These are phyloP conservation scores for Typha latifolia DNA, from an alignment of 176 grass and related monocot species.

Conservation along the genomic window DNA sequence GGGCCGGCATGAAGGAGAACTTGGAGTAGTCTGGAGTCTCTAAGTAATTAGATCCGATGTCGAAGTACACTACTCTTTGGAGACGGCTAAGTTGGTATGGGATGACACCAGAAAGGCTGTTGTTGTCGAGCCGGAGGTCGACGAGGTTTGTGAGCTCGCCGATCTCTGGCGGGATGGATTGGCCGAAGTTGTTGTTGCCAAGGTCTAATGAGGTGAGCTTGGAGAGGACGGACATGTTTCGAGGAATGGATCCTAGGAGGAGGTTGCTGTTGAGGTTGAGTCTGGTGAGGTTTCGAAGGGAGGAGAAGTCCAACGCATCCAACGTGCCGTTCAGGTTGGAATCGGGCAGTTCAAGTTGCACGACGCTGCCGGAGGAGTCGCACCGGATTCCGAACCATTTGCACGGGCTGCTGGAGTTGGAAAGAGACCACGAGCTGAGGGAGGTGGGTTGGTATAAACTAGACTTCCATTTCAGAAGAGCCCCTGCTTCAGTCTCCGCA, in stretches of 20 bases:
- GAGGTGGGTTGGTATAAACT: constrained; percentile 25
- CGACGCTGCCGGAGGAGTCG: constrained; percentile 30
- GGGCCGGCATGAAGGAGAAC: constrained; percentile 21
- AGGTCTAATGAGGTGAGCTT: constrained; percentile 26
- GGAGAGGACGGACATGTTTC: constrained; percentile 22
- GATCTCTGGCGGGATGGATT: constrained; percentile 27
- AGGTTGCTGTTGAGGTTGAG: constrained; percentile 66
- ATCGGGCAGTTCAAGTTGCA: constrained; percentile 29
- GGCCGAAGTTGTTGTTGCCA: constrained; percentile 13
- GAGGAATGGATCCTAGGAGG: constrained; percentile 39
- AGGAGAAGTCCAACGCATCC: constrained; percentile 37
- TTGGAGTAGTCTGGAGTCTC: constrained; percentile 25
- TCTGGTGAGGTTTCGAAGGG: constrained; percentile 24
- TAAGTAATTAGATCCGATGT: constrained; percentile 24
- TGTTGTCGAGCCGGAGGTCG: constrained; percentile 27
- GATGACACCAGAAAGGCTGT: constrained; percentile 17
- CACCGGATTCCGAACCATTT: constrained; percentile 56
- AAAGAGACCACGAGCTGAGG: constrained; percentile 41
- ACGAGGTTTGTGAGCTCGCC: constrained; percentile 16
- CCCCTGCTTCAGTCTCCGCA: constrained; percentile 33
- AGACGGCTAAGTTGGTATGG: constrained; percentile 39
- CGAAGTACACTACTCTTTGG: constrained; percentile 20
- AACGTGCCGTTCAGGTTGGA: constrained; percentile 48
- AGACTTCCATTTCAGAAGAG: constrained; percentile 55
- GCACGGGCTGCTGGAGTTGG: constrained; percentile 31